Base-by-base conservation (phyloP, 2,329 filamentous ascomycete genomes). In the Truncatella angustata region DNA sequence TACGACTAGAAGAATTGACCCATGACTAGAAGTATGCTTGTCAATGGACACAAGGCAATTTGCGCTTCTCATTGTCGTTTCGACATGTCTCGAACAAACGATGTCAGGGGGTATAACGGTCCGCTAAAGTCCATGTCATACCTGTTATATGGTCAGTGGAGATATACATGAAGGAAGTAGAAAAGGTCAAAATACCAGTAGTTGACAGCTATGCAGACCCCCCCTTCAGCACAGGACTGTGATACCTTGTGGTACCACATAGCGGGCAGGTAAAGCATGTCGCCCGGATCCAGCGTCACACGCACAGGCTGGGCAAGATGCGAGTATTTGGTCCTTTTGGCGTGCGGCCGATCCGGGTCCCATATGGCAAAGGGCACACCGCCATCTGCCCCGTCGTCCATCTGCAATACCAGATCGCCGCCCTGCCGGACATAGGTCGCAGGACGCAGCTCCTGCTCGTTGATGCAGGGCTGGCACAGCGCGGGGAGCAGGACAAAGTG, bases 171-270 rank as follows among this genome's bases (percentile, higher is more conserved):
- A 11, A 23, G 30, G 10, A 28, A 42, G 47, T 24, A 26, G 36
- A 44, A 42, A 28, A 5, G 23, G n/a, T 42, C 30, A 49, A 11
- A 73, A 63, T 68, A 87, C 87, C 90, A 94, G 67, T 93, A 93
- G 62, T 94, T 94, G 34, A 91, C 84, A 1, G 90, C 88, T 51
- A 88, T 83, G 37, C 88, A 90, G 28, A 92, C 82, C 0, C 85
- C 86, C 56, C 91, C 87, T 0, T 81, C 73, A 0, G 77, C 77
- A 57, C 82, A 85, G 2, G 80, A 84, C 64, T 94, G 90, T 5
- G 81, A 84, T 4, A 94, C 90, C 65, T 93, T 91, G 65, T 94
- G 90, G 64, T 89, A 88, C 90, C 90, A 94, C 76, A 92, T 81
- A 5, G 87, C 85, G 5, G 90, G 90, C 26, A 94, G 72, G 69